Base-by-base conservation (phyloP, 83 land plant genomes). In the Larix sibirica region DNA sequence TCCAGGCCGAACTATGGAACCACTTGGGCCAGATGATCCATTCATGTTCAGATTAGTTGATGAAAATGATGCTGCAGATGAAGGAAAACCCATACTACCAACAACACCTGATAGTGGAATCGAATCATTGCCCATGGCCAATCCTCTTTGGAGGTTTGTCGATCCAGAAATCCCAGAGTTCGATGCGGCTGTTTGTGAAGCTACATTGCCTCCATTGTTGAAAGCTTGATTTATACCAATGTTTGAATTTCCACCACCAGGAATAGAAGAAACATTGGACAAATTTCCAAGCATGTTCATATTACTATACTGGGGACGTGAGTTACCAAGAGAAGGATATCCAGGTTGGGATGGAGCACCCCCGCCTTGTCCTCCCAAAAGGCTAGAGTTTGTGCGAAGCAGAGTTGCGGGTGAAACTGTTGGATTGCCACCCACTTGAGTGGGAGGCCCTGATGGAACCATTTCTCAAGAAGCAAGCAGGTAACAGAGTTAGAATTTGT, bases 201-300 rank as follows among this genome's bases (percentile, higher is more conserved):
- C 80, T 21, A 89, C 92, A 87, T 83, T 91, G 17, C 83, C 91
- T 76, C 87, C 81, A 26, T 20, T 36, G 40, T 58, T 82, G 74
- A 86, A 88, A 9, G 90, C 86, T 80, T 85, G 88, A 73, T 81
- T 87, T 14, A 47, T 23, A 24, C 54, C 58, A 24, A 82, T 78
- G 61, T n/a, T 81, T 20, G 36, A n/a, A 79, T 78, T 78, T 17
- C 56, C 83, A 8, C 79, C 85, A n/a, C 79, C 13, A 13, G 87
- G 84, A 44, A 93, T 85, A 8, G 96, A 89, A 3, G 91, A 82
- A 38, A 88, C 87, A 85, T 83, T 92, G 75, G 93, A 80, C 18
- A 90, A 84, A 87, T 91, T 92, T 17, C 92, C 92, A 13, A 91
- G 87, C 89, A 94, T 65, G 68, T 85, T 90, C 82, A 91, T 85